Evolutionary conservation across 148 eudicot species (phyloP).

Genomic region (Camellia granthamiana): DNA sequence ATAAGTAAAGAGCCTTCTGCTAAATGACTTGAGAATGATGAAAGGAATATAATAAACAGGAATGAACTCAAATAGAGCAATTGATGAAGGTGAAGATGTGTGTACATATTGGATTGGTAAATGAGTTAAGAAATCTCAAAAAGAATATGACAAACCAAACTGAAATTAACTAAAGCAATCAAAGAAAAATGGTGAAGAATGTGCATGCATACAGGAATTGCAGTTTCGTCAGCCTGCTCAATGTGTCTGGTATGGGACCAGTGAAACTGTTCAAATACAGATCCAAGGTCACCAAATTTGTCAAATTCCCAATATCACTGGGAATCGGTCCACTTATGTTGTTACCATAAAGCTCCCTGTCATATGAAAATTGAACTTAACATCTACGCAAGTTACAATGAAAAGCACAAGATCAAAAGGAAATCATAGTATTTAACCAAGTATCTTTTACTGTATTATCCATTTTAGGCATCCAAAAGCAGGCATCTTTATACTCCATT

Average conservation of each 20-base stretch:
- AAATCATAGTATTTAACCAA: neutral
- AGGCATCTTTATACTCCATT: neutral
- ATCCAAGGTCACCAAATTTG: slow-evolving; percentile 36
- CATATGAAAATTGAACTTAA: neutral
- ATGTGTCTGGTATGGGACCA: slow-evolving; percentile 30
- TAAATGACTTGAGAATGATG: no score
- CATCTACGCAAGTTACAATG: neutral
- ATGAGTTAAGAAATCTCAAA: neutral
- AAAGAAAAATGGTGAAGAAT: slow-evolving; percentile 6
- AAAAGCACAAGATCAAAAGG: neutral
- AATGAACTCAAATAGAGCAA: no score
- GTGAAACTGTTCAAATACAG: slow-evolving; percentile 33
- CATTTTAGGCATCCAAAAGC: neutral
- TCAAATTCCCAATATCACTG: slow-evolving; percentile 33
- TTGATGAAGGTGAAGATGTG: no score
- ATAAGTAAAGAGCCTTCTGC: no score
- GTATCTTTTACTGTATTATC: neutral
- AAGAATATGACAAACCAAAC: neutral
- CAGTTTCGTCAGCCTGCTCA: slow-evolving; percentile 27
- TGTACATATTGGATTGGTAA: no score
- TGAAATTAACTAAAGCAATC: neutral
- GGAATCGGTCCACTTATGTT: slow-evolving; percentile 31
- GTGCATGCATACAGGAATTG: slow-evolving; percentile 29
- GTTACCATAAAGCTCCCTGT: slow-evolving; percentile 39
- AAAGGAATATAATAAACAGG: no score